These are phyloP conservation scores for Sechiopsis laciniata DNA, from an alignment of 306 rosid species.

Conservation along the genomic window DNA sequence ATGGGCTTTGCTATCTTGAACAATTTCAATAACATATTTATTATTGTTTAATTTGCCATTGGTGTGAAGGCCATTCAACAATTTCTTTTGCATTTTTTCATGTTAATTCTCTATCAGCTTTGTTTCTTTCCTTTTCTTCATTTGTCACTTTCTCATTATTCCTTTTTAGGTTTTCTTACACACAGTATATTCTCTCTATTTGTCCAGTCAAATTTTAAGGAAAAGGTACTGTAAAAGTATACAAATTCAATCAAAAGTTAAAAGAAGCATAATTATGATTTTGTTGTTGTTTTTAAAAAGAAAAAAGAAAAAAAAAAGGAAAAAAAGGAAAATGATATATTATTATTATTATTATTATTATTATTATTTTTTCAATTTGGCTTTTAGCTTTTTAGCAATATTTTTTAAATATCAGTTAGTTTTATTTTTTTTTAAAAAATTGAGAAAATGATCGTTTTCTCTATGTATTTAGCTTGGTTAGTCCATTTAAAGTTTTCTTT, in stretches of 20 bases:
- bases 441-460: no score
- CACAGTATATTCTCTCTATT: constrained; percentile 14
- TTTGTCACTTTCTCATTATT: constrained; percentile 18
- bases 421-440: no score
- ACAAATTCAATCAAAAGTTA: not conserved
- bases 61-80: not conserved
- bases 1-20: not conserved
- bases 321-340: no score
- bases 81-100: not conserved
- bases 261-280: not conserved
- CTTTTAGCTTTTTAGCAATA: no score
- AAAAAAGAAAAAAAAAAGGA: no score
- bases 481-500: no score
- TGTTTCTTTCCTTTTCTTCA: not conserved
- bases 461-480: no score
- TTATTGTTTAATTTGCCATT: not conserved
- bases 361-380: no score
- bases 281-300: not conserved
- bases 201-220: not conserved
- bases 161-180: not conserved
- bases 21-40: not conserved
- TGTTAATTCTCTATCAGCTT: not conserved
- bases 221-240: not conserved
- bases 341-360: no score
- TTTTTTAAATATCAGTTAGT: no score